Evolutionary conservation across 2,329 filamentous ascomycete species (phyloP), one percentile per base, ranked within the genome.

Genomic region (Pseudogymnoascus sp.): DNA sequence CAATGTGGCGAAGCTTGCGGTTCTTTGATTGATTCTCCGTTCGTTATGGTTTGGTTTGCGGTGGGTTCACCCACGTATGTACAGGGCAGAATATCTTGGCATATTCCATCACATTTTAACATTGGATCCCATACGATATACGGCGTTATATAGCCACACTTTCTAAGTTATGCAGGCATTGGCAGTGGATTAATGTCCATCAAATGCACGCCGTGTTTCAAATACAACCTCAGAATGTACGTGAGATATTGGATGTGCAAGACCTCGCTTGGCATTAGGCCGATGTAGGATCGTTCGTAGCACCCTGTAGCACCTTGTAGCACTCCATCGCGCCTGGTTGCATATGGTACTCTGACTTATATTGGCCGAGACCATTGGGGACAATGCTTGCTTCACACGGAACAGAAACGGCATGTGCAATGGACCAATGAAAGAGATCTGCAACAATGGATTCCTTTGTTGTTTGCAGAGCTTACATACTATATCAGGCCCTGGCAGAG

Each of bases 1-100:
- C 51, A 57, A 57, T 57, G 10, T 10, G 51, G 26, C n/a, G 51
- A 57, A 57, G 51, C 51, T 57, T 57, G 51, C 51, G 51, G 51
- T 18, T 57, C 51, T 54, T n/a, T 57, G 51, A 57, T 34, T 21
- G 51, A 34, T 57, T n/a, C 10, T 34, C 51, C n/a, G 10, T 16
- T 18, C 5, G 26, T 57, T 18, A 18, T 57, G 51, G 29, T 57
- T 57, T 34, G 51, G n/a, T 18, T 57, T 57, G 26, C n/a, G 2
- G 29, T 57, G 51, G 51, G 16, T 21, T 14, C 29, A 4, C 16
- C 5, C 10, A 34, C 18, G 51, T 34, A 18, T n/a, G 4, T 16
- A 6, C n/a, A 8, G 8, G 4, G n/a, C 29, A 14, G 29, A 34
- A 57, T 16, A 34, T 34, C 29, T 57, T 57, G 51, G 51, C 51